Percentiles rank a stretch among this genome's conserved stretches.
Conservation (phyloP, 225 moss, liverwort and hornwort genomes). For the Thuidium tamariscinum region DNA sequence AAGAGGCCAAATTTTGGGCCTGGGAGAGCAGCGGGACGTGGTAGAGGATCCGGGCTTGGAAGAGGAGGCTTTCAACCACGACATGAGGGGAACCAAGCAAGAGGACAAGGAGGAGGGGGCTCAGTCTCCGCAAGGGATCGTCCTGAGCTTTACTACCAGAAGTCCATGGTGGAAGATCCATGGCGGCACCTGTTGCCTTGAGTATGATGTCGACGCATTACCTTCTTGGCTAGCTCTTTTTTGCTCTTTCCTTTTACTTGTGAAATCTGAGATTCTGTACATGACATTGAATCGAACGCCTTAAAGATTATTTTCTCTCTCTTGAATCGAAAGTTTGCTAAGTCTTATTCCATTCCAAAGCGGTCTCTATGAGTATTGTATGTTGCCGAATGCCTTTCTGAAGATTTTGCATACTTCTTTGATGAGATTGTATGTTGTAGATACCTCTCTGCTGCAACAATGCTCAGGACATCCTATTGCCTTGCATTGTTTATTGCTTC, state of each 20-base stretch:
- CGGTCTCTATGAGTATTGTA: background rate
- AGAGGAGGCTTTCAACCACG: constrained; percentile 22
- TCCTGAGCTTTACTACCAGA: constrained; percentile 37
- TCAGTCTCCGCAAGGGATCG: constrained; percentile 25
- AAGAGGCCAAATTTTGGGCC: constrained; percentile 19
- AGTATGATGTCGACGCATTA: background rate
- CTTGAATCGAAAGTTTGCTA: background rate
- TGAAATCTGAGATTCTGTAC: background rate
- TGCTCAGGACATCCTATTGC: background rate
- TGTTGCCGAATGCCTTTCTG: background rate
- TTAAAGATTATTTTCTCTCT: background rate
- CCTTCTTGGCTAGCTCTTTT: background rate
- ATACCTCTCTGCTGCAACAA: background rate
- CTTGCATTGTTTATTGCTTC: background rate
- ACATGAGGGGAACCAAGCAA: background rate
- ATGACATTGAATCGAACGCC: background rate
- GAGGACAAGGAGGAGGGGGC: background rate
- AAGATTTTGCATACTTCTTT: background rate
- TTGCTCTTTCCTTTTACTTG: background rate
- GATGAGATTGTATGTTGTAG: background rate
- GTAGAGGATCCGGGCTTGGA: constrained; percentile 13
- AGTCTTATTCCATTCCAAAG: background rate
- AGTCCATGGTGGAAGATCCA: constrained; percentile 56
- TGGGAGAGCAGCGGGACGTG: constrained; percentile 10
- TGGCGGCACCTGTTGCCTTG: constrained; percentile 25